phyloP scores from a whole-genome alignment of 306 rosid species.

The Mucuna pruriens region DNA sequence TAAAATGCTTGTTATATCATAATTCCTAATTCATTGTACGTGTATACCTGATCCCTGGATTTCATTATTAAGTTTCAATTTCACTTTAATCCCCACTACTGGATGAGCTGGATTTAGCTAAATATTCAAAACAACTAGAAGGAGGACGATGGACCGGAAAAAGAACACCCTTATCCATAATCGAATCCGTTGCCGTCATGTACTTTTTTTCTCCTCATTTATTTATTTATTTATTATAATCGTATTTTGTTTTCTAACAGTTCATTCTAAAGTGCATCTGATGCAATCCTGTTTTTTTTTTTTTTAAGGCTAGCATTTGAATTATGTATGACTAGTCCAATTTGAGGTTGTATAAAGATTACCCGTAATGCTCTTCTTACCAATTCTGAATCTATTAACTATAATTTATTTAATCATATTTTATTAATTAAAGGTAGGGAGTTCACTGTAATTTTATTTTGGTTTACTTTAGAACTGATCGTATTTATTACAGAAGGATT shows the following conservation, averaged over 20 bases:
- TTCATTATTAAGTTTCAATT: not conserved
- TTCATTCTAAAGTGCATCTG: not conserved
- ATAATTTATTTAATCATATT: no score
- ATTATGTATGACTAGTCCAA: no score
- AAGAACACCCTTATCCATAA: not conserved
- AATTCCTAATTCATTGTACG: not conserved
- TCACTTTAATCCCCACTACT: not conserved
- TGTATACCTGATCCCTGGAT: not conserved
- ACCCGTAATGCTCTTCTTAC: no score
- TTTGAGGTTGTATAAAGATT: no score
- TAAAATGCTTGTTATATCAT: not conserved
- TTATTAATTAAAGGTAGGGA: no score
- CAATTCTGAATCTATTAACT: no score
- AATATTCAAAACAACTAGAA: not conserved
- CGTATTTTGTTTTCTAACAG: not conserved
- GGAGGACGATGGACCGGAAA: not conserved
- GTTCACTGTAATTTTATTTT: no score
- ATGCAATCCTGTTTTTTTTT: no score
- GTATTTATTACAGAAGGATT: no score
- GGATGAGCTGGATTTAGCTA: not conserved
- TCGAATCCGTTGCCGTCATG: not conserved
- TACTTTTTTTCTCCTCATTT: not conserved
- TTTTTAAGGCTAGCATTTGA: no score
- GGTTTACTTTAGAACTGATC: no score
- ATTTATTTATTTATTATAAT: not conserved